phyloP scores from a whole-genome alignment of 306 rosid species.

The Castanopsis chinensis region DNA sequence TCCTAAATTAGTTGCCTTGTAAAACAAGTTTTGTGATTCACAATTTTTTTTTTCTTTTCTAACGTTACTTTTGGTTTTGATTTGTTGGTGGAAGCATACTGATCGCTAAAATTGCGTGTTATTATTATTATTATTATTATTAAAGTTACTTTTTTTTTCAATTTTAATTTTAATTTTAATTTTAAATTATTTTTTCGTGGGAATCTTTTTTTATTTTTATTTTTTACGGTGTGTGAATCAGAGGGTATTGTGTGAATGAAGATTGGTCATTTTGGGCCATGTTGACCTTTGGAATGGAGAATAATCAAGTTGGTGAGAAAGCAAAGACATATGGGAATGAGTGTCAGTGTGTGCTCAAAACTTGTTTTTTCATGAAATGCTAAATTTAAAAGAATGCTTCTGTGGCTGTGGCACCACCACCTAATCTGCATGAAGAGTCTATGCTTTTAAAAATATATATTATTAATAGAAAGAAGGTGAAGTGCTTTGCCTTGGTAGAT shows the following conservation, averaged over 20 bases:
- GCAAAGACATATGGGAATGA: not conserved
- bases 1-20: not conserved
- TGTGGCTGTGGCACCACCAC: too few relatives aligned
- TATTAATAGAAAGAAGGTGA: too few relatives aligned
- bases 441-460: too few relatives aligned
- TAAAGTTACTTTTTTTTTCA: not conserved
- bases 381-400: too few relatives aligned
- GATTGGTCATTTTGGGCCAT: not conserved
- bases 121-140: not conserved
- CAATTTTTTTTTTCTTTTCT: too few relatives aligned
- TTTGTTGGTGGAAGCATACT: not conserved
- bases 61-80: not conserved
- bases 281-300: not conserved
- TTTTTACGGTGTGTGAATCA: conserved; percentile 7
- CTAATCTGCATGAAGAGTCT: too few relatives aligned
- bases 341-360: not conserved
- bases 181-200: too few relatives aligned
- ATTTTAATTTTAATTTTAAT: not conserved
- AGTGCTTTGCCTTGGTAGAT: too few relatives aligned
- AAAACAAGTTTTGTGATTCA: not conserved
- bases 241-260: not conserved
- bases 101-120: conserved; percentile 9
- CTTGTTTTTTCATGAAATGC: not conserved
- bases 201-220: conserved; percentile 16
- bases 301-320: not conserved